Conservation (phyloP, 305 asterid species). For the Withania somnifera region DNA sequence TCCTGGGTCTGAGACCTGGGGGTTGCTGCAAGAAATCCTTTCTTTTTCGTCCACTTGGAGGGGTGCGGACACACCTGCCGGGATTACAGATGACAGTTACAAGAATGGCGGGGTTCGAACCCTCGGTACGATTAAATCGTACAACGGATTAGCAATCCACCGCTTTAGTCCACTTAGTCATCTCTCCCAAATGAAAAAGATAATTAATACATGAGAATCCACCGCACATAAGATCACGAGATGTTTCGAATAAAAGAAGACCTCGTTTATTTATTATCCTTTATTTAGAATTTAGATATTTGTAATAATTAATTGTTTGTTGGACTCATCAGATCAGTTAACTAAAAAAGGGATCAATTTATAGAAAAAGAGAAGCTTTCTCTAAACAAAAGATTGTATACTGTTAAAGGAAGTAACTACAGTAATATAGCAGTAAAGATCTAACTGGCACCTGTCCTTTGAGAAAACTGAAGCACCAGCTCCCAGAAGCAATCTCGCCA, state of each 20-base stretch:
- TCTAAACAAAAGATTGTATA: not conserved
- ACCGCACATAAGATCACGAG: too few species aligned
- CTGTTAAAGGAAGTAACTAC: not conserved
- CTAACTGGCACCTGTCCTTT: slow-evolving; percentile 46
- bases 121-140: not conserved
- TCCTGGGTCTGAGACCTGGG: too few species aligned
- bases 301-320: not conserved
- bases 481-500: slow-evolving; percentile 62
- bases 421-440: not conserved
- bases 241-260: not conserved
- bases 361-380: too few species aligned
- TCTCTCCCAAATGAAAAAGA: not conserved
- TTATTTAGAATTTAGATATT: not conserved
- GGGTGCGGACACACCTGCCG: too few species aligned
- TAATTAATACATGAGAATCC: too few species aligned
- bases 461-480: slow-evolving; percentile 68
- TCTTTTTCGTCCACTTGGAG: too few species aligned
- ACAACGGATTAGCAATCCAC: not conserved
- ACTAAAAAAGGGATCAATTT: not conserved
- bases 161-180: not conserved
- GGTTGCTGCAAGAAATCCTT: too few species aligned
- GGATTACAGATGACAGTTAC: too few species aligned
- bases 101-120: too few species aligned
- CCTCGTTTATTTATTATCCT: not conserved
- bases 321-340: not conserved